Conservation (phyloP, 2,329 filamentous ascomycete genomes). For the Ophiostoma tasmaniense region DNA sequence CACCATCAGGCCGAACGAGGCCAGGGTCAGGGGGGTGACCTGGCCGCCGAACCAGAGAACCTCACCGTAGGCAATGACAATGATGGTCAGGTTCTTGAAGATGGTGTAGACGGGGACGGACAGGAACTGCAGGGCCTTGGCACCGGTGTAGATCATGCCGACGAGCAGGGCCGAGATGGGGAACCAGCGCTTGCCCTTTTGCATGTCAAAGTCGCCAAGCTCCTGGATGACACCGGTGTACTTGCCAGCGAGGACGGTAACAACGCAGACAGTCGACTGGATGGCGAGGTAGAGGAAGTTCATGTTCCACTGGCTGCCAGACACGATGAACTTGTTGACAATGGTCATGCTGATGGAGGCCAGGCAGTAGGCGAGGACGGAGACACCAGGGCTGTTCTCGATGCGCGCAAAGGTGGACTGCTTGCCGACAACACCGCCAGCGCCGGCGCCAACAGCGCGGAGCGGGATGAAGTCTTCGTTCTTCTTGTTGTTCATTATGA, state of each 20-base stretch:
- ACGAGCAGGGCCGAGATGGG: conserved; percentile 92
- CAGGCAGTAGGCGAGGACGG: conserved; percentile 83
- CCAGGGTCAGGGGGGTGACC: conserved; percentile 76
- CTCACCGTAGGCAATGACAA: conserved; percentile 96
- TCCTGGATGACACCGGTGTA: conserved; percentile 73
- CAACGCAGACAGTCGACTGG: conserved; percentile 86
- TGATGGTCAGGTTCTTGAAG: conserved; percentile 99
- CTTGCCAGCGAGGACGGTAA: conserved; percentile 77
- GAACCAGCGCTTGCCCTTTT: conserved; percentile 95
- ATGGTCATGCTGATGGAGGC: conserved; percentile 99
- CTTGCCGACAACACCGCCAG: not conserved
- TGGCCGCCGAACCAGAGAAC: conserved; percentile 96
- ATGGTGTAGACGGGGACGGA: conserved; percentile 99
- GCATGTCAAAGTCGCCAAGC: conserved; percentile 69
- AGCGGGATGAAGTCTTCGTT: conserved; percentile 58
- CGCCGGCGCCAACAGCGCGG: conserved; percentile 18
- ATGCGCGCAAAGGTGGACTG: conserved; percentile 38
- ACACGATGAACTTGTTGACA: conserved; percentile 98
- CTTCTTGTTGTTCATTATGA: conserved; percentile 70
- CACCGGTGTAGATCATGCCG: conserved; percentile 98
- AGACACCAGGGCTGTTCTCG: conserved; percentile 68
- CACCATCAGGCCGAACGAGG: conserved; percentile 96
- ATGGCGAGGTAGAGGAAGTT: conserved; percentile 91
- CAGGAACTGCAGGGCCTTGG: conserved; percentile 90
- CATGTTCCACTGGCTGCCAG: conserved; percentile 82